Conservation (phyloP, 2,329 filamentous ascomycete species). For the Davidsoniella virescens region DNA sequence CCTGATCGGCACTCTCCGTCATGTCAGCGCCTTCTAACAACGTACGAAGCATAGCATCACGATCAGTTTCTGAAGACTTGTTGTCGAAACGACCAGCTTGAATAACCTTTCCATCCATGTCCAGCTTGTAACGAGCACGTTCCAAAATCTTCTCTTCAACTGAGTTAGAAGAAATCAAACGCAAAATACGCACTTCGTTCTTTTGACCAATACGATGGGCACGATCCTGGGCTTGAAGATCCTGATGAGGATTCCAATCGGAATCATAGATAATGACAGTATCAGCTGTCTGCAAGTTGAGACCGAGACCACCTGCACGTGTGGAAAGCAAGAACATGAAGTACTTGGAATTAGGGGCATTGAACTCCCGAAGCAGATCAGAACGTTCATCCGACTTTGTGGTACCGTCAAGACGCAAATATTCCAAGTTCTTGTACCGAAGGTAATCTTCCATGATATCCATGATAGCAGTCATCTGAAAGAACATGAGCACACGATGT, state of each 20-base stretch:
- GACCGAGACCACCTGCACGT: constrained; percentile 89
- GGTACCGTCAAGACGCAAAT: constrained; percentile 85
- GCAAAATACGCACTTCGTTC: constrained; percentile 93
- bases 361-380: constrained; percentile 76
- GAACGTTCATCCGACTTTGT: constrained; percentile 97
- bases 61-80: constrained; percentile 95
- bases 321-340: constrained; percentile 98
- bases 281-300: constrained; percentile 93
- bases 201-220: constrained; percentile 99
- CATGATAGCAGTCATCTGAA: constrained; percentile 99
- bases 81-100: constrained; percentile 99
- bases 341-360: constrained; percentile 76
- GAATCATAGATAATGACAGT: constrained; percentile 99
- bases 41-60: constrained; percentile 89
- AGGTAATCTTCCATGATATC: constrained; percentile 99
- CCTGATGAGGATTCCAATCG: constrained; percentile 98
- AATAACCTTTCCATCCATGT: constrained; percentile 99
- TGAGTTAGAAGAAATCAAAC: constrained; percentile 89
- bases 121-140: constrained; percentile 90
- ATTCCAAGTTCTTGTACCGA: constrained; percentile 65
- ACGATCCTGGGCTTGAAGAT: constrained; percentile 98
- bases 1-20: constrained; percentile 56
- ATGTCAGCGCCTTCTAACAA: constrained; percentile 72
- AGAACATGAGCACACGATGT: constrained; percentile 98
- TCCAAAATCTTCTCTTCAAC: constrained; percentile 98